Conservation (phyloP, 2,329 filamentous ascomycete genomes). For the Fusarium coicis region DNA sequence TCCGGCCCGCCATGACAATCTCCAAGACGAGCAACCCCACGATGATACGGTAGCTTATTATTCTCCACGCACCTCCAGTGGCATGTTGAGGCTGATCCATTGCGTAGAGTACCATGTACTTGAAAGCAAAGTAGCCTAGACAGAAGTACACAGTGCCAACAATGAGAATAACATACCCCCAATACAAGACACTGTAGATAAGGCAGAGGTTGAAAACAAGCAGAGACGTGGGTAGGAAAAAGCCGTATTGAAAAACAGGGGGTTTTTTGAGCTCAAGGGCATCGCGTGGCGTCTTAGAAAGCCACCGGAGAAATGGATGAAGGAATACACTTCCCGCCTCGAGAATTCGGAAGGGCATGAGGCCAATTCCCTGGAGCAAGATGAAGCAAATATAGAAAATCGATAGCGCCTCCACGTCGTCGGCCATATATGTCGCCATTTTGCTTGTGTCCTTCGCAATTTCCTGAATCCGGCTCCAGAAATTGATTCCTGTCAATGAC, state of each 20-base stretch:
- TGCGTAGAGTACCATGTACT: slow-evolving; percentile 96
- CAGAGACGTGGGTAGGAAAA: slow-evolving; percentile 91
- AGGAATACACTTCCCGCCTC: slow-evolving; percentile 88
- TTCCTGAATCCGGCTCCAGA: slow-evolving; percentile 77
- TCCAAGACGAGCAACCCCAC: slow-evolving; percentile 90
- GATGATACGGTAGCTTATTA: slow-evolving; percentile 93
- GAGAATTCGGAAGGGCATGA: slow-evolving; percentile 91
- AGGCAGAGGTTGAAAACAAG: slow-evolving; percentile 95
- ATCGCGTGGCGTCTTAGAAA: slow-evolving; percentile 89
- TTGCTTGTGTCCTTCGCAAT: slow-evolving; percentile 81
- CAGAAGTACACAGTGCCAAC: slow-evolving; percentile 86
- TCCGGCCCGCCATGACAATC: slow-evolving; percentile 86
- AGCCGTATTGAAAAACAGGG: slow-evolving; percentile 92
- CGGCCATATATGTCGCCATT: slow-evolving; percentile 54
- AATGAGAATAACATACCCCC: slow-evolving; percentile 82
- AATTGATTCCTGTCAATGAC: slow-evolving; percentile 82
- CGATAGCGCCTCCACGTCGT: slow-evolving; percentile 72
- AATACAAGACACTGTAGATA: slow-evolving; percentile 88
- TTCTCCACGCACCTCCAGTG: slow-evolving; percentile 93
- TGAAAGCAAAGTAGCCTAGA: slow-evolving; percentile 89
- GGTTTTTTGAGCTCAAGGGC: slow-evolving; percentile 84
- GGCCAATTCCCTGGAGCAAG: slow-evolving; percentile 89
- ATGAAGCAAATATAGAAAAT: slow-evolving; percentile 95
- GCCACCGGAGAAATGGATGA: slow-evolving; percentile 82
- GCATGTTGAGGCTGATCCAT: slow-evolving; percentile 98